phyloP scores from a whole-genome alignment of 78 protist genomes.

The Pelomyxa schiedti region DNA sequence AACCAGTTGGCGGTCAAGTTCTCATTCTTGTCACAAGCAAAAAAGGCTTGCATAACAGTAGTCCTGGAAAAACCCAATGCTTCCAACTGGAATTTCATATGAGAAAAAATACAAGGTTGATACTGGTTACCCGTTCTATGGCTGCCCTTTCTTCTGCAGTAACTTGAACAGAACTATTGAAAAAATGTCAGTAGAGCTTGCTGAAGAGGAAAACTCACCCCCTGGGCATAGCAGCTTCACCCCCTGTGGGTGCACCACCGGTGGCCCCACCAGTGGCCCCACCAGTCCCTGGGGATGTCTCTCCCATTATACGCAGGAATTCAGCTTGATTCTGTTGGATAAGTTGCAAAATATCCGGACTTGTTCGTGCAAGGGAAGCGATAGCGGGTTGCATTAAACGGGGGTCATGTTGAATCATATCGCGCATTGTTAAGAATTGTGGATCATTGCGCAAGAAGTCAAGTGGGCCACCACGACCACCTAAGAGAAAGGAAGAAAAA shows the following conservation, averaged over 20 bases:
- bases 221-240: no score
- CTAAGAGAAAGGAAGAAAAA: no score
- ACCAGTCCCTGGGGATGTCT: no score
- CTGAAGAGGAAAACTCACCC: no score
- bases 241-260: no score
- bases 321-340: conserved; percentile 58
- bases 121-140: conserved; percentile 62
- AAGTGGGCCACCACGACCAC: conserved; percentile 14
- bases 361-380: conserved; percentile 31
- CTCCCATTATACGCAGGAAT: conserved; percentile 48
- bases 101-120: background rate
- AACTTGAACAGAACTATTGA: conserved; percentile 15
- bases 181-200: background rate
- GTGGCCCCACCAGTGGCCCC: conserved; percentile 12
- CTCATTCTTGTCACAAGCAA: conserved; percentile 87
- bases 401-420: conserved; percentile 40
- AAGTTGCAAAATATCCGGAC: conserved; percentile 57
- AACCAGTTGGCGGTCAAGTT: conserved; percentile 73
- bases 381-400: conserved; percentile 33
- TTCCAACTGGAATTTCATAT: conserved; percentile 46
- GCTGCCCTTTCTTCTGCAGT: conserved; percentile 73
- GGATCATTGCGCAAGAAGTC: conserved; percentile 41
- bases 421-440: conserved; percentile 41
- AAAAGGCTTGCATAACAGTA: conserved; percentile 63
- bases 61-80: conserved; percentile 60